Conservation (phyloP, 2,329 filamentous ascomycete genomes). For the Pseudohalonectria lignicola region DNA sequence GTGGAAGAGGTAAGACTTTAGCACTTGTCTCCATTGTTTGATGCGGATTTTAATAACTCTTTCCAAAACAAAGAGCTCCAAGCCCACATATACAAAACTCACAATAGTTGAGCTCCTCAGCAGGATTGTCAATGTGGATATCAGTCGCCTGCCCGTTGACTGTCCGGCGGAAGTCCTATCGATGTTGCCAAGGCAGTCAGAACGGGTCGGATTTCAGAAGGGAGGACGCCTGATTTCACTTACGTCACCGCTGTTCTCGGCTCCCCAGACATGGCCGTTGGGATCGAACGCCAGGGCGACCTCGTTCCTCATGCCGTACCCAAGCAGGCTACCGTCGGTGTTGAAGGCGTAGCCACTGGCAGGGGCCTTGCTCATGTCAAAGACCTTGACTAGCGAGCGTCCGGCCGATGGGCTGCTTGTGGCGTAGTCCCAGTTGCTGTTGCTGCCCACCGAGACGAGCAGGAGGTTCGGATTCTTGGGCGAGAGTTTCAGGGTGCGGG, state of each 20-base stretch:
- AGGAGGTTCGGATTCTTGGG: slow-evolving; percentile 23
- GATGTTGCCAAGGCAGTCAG: no score
- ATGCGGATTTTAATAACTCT: background rate
- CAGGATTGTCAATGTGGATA: slow-evolving; percentile 47
- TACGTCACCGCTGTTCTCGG: slow-evolving; percentile 37
- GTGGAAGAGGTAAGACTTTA: no score
- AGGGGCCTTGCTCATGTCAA: slow-evolving; percentile 24
- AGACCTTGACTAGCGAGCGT: slow-evolving; percentile 29
- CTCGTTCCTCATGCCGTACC: slow-evolving; percentile 45
- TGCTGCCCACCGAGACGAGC: slow-evolving; percentile 25
- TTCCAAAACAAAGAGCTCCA: no score
- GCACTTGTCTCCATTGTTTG: background rate
- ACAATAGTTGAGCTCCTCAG: slow-evolving; percentile 51
- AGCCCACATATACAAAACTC: no score
- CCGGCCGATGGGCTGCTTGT: slow-evolving; percentile 20
- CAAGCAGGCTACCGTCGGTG: slow-evolving; percentile 25
- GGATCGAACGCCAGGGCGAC: slow-evolving; percentile 46
- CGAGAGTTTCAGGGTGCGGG: slow-evolving; percentile 23
- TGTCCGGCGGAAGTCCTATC: slow-evolving; percentile 26
- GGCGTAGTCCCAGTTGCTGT: slow-evolving; percentile 25
- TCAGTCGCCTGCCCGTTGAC: slow-evolving; percentile 27
- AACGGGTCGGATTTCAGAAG: no score
- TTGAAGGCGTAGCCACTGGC: slow-evolving; percentile 24
- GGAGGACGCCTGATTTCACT: no score
- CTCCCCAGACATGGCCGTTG: slow-evolving; percentile 35